Evolutionary conservation across 352 stramenopile species (phyloP).

Genomic region (Globisporangium iwayamae): DNA sequence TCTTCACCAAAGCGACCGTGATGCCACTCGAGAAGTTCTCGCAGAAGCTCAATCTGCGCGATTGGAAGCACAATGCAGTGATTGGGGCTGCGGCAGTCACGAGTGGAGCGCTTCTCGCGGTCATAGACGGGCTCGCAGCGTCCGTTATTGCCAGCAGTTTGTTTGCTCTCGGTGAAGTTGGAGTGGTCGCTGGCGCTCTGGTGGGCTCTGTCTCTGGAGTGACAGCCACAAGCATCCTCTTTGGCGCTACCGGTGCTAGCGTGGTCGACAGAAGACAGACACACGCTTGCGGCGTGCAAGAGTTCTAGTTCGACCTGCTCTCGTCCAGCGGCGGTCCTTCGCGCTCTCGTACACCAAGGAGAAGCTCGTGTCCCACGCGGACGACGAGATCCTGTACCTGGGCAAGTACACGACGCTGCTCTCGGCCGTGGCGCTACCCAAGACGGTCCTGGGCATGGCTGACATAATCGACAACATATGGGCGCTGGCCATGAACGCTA

Average conservation of each 20-base stretch:
- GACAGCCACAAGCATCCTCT: constrained; percentile 72
- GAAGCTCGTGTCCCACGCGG: constrained; percentile 60
- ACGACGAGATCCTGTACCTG: constrained; percentile 43
- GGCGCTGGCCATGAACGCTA: constrained; percentile 72
- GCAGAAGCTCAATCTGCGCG: constrained; percentile 52
- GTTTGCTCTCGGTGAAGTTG: constrained; percentile 56
- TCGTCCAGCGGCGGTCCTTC: constrained; percentile 70
- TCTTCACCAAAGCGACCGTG: constrained; percentile 64
- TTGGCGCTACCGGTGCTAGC: constrained; percentile 72
- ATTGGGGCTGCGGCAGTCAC: constrained; percentile 69
- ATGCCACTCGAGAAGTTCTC: constrained; percentile 64
- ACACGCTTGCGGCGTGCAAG: constrained; percentile 67
- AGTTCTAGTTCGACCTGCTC: constrained; percentile 80
- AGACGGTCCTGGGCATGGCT: constrained; percentile 56
- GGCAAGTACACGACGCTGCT: constrained; percentile 77
- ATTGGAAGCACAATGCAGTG: constrained; percentile 77
- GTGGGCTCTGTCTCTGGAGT: constrained; percentile 58
- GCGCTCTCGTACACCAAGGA: constrained; percentile 35
- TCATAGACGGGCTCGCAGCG: constrained; percentile 68
- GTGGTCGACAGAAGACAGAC: constrained; percentile 80
- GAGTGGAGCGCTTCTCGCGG: constrained; percentile 59
- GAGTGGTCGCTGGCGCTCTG: constrained; percentile 50
- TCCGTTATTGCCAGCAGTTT: constrained; percentile 64
- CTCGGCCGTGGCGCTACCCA: constrained; percentile 66
- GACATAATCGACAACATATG: constrained; percentile 86